phyloP scores from a whole-genome alignment of 2,329 filamentous ascomycete species.

The Alternaria rosae region DNA sequence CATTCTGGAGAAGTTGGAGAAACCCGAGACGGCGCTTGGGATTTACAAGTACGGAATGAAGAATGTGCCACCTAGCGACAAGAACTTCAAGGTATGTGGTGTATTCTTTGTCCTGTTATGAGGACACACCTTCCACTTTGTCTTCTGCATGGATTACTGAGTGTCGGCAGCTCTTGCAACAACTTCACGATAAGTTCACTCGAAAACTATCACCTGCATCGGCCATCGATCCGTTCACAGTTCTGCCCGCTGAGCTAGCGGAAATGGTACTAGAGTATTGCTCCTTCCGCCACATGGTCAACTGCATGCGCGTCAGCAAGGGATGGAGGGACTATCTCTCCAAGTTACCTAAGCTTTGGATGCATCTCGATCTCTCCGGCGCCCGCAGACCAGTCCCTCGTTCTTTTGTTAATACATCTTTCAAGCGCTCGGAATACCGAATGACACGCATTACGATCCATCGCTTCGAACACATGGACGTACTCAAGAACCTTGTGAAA shows the following conservation, averaged over 20 bases:
- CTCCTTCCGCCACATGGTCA: constrained; percentile 60
- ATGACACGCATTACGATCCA: constrained; percentile 45
- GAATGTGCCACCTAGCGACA: constrained; percentile 53
- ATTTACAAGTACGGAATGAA: constrained; percentile 67
- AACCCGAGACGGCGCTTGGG: constrained; percentile 60
- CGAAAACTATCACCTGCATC: constrained; percentile 52
- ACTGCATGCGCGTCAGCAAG: constrained; percentile 63
- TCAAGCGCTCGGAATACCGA: constrained; percentile 49
- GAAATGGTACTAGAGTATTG: constrained; percentile 61
- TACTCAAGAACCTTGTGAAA: constrained; percentile 50
- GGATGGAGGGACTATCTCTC: constrained; percentile 62
- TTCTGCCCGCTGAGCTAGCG: constrained; percentile 63
- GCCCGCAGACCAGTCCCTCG: constrained; percentile 54
- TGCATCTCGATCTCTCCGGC: constrained; percentile 60
- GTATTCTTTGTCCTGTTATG: background rate
- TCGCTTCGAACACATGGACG: constrained; percentile 50
- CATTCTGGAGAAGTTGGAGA: constrained; percentile 57
- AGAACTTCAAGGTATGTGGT: constrained; percentile 39
- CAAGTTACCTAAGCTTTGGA: constrained; percentile 59
- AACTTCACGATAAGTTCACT: constrained; percentile 58
- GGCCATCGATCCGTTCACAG: constrained; percentile 60
- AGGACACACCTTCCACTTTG: background rate
- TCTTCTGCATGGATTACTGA: background rate
- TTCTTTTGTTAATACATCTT: constrained; percentile 53
- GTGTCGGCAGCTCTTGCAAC: constrained; percentile 50